Conservation (phyloP, 2,329 filamentous ascomycete genomes). For the Ascochyta fabae region DNA sequence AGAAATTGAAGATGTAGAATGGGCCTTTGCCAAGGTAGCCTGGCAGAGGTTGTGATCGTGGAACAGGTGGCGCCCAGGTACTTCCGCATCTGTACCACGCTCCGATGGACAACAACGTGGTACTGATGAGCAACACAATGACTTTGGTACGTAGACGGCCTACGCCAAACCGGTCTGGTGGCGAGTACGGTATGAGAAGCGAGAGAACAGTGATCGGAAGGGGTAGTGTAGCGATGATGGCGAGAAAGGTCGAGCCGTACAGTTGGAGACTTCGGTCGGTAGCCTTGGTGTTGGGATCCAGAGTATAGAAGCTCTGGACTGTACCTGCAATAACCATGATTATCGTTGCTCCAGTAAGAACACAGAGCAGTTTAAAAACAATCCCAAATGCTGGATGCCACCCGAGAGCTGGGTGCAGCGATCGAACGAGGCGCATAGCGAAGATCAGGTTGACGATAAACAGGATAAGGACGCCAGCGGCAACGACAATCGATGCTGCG, state of each 20-base stretch:
- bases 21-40: constrained; percentile 74
- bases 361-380: constrained; percentile 65
- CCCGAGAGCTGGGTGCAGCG: constrained; percentile 72
- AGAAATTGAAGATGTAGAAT: constrained; percentile 83
- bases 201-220: constrained; percentile 62
- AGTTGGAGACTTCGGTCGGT: constrained; percentile 70
- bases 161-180: constrained; percentile 66
- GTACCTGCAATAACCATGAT: constrained; percentile 70
- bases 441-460: constrained; percentile 82
- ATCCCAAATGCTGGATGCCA: constrained; percentile 65
- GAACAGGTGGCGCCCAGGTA: constrained; percentile 57
- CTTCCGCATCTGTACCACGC: constrained; percentile 72
- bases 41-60: constrained; percentile 61
- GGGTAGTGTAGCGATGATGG: constrained; percentile 71
- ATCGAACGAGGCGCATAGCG: constrained; percentile 75
- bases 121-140: constrained; percentile 65
- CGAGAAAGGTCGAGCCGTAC: constrained; percentile 66
- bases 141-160: constrained; percentile 73
- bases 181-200: constrained; percentile 54
- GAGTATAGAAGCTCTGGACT: constrained; percentile 71
- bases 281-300: constrained; percentile 56
- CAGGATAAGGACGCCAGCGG: constrained; percentile 75
- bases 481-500: constrained; percentile 71
- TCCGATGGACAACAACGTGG: constrained; percentile 69
- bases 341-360: constrained; percentile 64